Conservation (phyloP, 225 moss, liverwort and hornwort genomes). For the Thuidium tamariscinum region DNA sequence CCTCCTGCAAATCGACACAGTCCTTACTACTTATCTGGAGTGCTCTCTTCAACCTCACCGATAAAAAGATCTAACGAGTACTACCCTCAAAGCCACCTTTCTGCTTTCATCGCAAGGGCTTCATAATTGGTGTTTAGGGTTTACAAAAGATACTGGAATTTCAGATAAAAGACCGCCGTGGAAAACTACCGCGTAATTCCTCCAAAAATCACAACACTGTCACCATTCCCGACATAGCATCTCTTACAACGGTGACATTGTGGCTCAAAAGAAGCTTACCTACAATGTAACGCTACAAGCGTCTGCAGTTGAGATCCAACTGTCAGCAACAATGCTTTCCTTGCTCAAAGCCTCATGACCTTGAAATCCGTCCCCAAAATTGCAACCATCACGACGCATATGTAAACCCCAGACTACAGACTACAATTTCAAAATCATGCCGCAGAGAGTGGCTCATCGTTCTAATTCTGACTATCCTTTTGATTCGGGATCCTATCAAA, state of each 20-base stretch:
- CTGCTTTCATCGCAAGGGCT: not conserved
- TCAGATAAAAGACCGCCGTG: not conserved
- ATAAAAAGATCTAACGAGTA: not conserved
- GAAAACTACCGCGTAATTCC: not conserved
- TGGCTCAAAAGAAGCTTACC: not conserved
- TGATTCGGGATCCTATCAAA: not conserved
- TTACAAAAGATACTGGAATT: not conserved
- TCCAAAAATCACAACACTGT: not conserved
- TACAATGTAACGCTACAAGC: not conserved
- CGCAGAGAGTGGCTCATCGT: not conserved
- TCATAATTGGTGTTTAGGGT: not conserved
- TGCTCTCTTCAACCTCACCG: not conserved
- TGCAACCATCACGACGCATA: not conserved
- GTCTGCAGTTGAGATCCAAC: not conserved
- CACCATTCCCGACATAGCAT: not conserved
- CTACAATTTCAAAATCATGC: not conserved
- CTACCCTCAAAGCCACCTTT: not conserved
- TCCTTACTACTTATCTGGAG: not conserved
- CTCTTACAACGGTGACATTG: not conserved
- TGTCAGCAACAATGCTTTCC: not conserved
- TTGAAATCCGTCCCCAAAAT: not conserved
- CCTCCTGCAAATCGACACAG: not conserved
- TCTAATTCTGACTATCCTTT: not conserved
- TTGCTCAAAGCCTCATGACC: not conserved
- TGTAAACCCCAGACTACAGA: not conserved